phyloP scores from a whole-genome alignment of 169 alveolate species.

The Hepatocystis sp. region DNA sequence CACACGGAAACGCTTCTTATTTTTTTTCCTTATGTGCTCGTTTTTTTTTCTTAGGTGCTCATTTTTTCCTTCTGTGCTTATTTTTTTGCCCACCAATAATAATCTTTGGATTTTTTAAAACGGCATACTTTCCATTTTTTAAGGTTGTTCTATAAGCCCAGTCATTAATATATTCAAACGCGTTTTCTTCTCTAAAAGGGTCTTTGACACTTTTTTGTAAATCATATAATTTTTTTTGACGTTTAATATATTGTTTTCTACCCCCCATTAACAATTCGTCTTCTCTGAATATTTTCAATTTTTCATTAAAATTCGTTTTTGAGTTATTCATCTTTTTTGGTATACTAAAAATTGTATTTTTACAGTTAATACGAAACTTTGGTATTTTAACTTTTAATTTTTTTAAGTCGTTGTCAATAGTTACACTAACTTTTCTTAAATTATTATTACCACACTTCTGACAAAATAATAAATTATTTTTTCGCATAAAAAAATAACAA shows the following conservation, averaged over 20 bases:
- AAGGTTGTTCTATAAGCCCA: constrained; percentile 68
- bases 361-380: constrained; percentile 63
- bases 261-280: constrained; percentile 86
- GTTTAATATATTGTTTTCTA: constrained; percentile 75
- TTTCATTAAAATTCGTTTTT: constrained; percentile 77
- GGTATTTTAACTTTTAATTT: constrained; percentile 72
- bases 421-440: constrained; percentile 86
- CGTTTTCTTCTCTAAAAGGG: constrained; percentile 47
- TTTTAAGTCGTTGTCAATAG: constrained; percentile 80
- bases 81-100: constrained; percentile 41
- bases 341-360: constrained; percentile 85
- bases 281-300: constrained; percentile 83
- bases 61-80: no score
- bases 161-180: constrained; percentile 13
- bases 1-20: constrained; percentile 26
- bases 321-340: constrained; percentile 83
- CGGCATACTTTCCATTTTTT: constrained; percentile 60
- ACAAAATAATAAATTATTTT: constrained; percentile 86
- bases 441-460: constrained; percentile 93
- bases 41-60: no score
- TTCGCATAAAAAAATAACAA: constrained; percentile 80
- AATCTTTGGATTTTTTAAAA: constrained; percentile 64
- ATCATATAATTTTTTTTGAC: constrained; percentile 76
- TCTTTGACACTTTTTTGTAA: constrained; percentile 37
- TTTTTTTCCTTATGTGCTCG: not conserved